Base-by-base conservation (phyloP, 2,329 filamentous ascomycete genomes). In the Westerdykella aurantiaca region DNA sequence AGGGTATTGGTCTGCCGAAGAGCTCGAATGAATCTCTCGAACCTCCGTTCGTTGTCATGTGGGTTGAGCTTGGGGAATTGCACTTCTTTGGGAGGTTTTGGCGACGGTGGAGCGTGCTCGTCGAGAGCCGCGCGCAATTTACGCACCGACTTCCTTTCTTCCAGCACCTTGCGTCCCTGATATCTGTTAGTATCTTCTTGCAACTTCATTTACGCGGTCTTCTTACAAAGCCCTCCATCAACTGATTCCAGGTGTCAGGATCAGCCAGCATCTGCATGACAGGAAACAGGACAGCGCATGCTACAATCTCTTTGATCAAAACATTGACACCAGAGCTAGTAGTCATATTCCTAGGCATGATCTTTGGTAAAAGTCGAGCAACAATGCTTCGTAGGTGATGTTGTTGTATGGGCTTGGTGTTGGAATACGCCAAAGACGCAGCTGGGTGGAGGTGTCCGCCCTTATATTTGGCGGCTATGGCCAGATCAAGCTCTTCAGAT, bases 171-270 rank as follows among this genome's bases (percentile, higher is more conserved):
- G 39, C 87, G 83, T 14, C 89, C 86, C 67, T 84, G 38, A 21
- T 1, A 4, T 3, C 2, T 22, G 45, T 65, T 39, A 64, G 55
- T 34, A 11, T n/a, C 38, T 21, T 34, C 16, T 14, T 16, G 52
- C 48, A 21, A 21, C 25, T 29, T 29, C 25, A 29, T 4, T 9
- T 9, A 60, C 6, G 52, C 69, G 31, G 17, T 6, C 17, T 25
- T 39, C 63, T 56, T 55, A 66, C 83, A 67, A 85, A 88, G 44
- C 84, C 90, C 67, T 97, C 91, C 77, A 97, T 88, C 47, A 95
- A 69, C 66, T 96, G 90, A 59, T 98, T 97, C 91, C 91, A 98
- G 7, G 86, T 95, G 70, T 98, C 94, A 1, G 94, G 90, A 55
- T 98, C 91, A 5, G 87, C 81, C 14, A 98, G 72, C 49, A 89